Evolutionary conservation across 1,139 yeast species (phyloP), one percentile per base, ranked within the genome.

Genomic region (Pichia sp.): DNA sequence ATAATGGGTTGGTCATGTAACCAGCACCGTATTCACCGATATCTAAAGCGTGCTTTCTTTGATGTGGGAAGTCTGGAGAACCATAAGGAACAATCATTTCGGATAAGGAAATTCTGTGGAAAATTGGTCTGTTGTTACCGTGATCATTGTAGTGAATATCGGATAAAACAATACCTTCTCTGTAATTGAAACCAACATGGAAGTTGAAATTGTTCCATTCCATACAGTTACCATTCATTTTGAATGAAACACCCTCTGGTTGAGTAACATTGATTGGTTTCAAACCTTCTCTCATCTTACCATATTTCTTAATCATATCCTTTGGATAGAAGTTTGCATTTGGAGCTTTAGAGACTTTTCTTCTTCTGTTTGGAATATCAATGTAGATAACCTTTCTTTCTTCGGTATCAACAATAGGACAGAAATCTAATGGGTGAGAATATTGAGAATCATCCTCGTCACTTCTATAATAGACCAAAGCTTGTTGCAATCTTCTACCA

Each of bases 61-160:
- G 88, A 61, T 82, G 90, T 43, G 88, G 90, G 66, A 75, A 80
- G 53, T 78, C 82, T 46, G 94, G 94, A 50, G 73, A 71, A 47
- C 94, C 94, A 58, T 84, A 84, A 33, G 94, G 94, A 49, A 84
- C 94, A 65, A 84, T 81, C 92, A 84, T 83, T 67, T 84, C 94
- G 39, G 85, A 71, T 50, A 84, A 69, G 3, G 94, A 84, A 56
- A 84, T 72, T 65, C 94, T 73, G 68, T 84, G 87, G 73, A 84
- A 82, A 49, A 84, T 64, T 34, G 88, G 80, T 64, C 88, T 72
- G 42, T 72, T 79, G 37, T 73, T 73, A 41, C 88, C 88, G 54
- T 79, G 85, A 62, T 82, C 92, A 56, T 82, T 79, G 69, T 77
- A 84, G 34, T 76, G 65, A 59, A 84, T 72, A 64, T 84, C 88